These are phyloP conservation scores for Alliaria petiolata DNA, from an alignment of 345 rosid species.

Conservation along the genomic window DNA sequence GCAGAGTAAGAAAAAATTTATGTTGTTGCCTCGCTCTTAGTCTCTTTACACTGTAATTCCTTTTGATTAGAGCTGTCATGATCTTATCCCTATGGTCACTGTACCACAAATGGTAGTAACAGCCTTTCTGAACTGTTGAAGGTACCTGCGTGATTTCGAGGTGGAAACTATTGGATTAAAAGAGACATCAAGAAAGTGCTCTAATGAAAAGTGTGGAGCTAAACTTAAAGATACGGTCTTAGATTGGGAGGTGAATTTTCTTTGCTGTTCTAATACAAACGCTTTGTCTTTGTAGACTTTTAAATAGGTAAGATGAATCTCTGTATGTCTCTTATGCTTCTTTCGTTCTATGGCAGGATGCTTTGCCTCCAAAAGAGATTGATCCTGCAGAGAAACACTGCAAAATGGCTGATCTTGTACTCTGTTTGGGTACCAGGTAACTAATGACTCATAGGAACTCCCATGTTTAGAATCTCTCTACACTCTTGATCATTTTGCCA, in stretches of 20 bases:
- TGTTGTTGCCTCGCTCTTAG: too few relatives aligned
- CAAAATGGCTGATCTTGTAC: constrained; percentile 81
- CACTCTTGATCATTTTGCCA: not conserved
- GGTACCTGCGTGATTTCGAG: constrained; percentile 94
- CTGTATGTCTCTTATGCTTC: not conserved
- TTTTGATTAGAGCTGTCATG: not conserved
- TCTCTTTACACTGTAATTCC: too few relatives aligned
- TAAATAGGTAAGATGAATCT: not conserved
- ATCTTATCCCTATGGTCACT: not conserved
- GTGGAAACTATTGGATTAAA: constrained; percentile 94
- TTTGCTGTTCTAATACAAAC: not conserved
- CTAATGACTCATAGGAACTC: constrained; percentile 1
- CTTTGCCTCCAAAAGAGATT: constrained; percentile 82
- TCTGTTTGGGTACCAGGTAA: constrained; percentile 96
- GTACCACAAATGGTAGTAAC: not conserved
- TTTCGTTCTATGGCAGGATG: constrained; percentile 54
- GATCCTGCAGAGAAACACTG: constrained; percentile 88
- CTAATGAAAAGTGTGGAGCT: constrained; percentile 61
- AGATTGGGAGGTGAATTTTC: constrained; percentile 86
- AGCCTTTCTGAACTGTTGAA: constrained; percentile 29
- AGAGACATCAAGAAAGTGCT: constrained; percentile 83
- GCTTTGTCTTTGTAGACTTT: not conserved
- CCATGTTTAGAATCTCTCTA: not conserved
- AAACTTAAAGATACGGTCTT: constrained; percentile 93
- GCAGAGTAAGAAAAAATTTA: constrained; percentile 81